Percentiles rank a stretch among this genome's conserved stretches.
Evolutionary conservation across 2,329 filamentous ascomycete species (phyloP).

Genomic region (Moelleriella libera): DNA sequence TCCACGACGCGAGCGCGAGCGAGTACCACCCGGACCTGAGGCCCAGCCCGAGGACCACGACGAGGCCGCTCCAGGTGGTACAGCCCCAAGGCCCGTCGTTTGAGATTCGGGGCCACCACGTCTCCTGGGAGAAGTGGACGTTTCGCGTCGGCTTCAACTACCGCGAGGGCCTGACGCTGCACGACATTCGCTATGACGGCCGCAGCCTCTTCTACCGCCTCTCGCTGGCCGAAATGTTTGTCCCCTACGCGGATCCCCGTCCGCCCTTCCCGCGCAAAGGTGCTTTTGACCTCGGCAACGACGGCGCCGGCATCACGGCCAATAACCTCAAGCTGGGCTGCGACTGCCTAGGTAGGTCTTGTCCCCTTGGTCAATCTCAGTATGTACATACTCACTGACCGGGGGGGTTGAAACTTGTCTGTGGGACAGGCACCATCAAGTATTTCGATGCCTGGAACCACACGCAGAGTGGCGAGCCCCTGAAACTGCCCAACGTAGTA

Average conservation of each 20-base stretch:
- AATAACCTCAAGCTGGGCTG: slow-evolving; percentile 55
- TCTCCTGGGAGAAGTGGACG: slow-evolving; percentile 54
- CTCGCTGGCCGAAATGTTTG: slow-evolving; percentile 49
- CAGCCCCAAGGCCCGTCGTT: slow-evolving; percentile 59
- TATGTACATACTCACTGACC: too few species aligned
- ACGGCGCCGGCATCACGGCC: slow-evolving; percentile 47
- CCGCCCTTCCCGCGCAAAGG: slow-evolving; percentile 35
- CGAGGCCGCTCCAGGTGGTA: slow-evolving; percentile 43
- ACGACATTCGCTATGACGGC: slow-evolving; percentile 53
- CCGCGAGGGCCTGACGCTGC: slow-evolving; percentile 54
- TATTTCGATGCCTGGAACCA: slow-evolving; percentile 21
- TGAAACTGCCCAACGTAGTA: slow-evolving; percentile 29
- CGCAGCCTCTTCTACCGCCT: slow-evolving; percentile 52
- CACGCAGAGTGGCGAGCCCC: slow-evolving; percentile 14
- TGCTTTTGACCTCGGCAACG: slow-evolving; percentile 58
- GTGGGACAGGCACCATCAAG: slow-evolving; percentile 22
- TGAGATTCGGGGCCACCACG: slow-evolving; percentile 30
- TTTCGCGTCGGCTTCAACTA: slow-evolving; percentile 57
- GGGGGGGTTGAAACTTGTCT: too few species aligned
- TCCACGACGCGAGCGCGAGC: slow-evolving; percentile 7
- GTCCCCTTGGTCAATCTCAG: slow-evolving; percentile 28
- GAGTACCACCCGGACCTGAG: slow-evolving; percentile 18
- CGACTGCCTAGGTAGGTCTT: slow-evolving; percentile 36
- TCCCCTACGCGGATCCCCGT: slow-evolving; percentile 17
- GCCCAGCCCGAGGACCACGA: background rate